A percentile compares a stretch with the other conserved stretches of the same genome.
Evolutionary conservation across 306 rosid genomes (phyloP).

Genomic region (Quercus bicolor): DNA sequence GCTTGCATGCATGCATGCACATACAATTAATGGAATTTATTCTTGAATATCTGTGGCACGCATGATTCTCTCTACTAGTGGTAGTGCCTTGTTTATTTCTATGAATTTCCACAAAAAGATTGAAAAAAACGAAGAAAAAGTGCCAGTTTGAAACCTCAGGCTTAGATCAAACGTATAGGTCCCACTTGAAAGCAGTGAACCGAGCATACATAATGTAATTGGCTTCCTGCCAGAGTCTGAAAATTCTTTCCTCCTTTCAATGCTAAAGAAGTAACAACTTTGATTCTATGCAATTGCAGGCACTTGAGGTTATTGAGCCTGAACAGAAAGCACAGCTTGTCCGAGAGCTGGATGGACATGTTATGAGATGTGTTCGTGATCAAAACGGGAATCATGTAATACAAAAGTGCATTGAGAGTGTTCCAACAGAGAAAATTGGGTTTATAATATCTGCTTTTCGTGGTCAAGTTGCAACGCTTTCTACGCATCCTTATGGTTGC

Average conservation of each 20-base stretch:
- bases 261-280: background rate
- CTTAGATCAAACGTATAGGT: background rate
- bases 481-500: conserved; percentile 65
- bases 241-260: background rate
- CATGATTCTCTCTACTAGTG: too few species aligned
- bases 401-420: conserved; percentile 61
- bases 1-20: too few species aligned
- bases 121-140: background rate
- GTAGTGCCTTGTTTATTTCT: background rate
- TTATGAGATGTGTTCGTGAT: conserved; percentile 60
- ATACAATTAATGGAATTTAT: too few species aligned
- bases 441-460: conserved; percentile 55
- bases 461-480: conserved; percentile 44
- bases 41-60: too few species aligned
- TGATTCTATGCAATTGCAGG: conserved; percentile 30
- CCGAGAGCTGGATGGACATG: conserved; percentile 57
- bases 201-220: background rate
- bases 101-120: background rate
- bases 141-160: background rate
- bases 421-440: conserved; percentile 41
- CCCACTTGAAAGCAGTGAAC: background rate
- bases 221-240: background rate
- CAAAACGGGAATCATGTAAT: conserved; percentile 70
- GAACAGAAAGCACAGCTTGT: conserved; percentile 62
- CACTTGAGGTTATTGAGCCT: conserved; percentile 59